Conservation (phyloP, 306 rosid species). For the Fagus crenata region DNA sequence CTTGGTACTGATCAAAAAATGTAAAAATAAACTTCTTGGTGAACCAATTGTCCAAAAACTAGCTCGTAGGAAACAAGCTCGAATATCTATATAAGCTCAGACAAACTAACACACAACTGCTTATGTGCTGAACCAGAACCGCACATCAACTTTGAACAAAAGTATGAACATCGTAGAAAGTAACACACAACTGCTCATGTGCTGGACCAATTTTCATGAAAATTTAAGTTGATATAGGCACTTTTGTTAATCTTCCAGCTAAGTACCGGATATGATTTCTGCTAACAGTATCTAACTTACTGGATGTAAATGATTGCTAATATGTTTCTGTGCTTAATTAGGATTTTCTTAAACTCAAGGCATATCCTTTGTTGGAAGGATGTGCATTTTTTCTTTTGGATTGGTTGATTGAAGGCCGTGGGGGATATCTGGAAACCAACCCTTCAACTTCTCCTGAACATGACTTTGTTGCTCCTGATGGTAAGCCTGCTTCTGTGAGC, state of each 20-base stretch:
- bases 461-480: slow-evolving; percentile 60
- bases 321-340: slow-evolving; percentile 25
- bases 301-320: slow-evolving; percentile 17
- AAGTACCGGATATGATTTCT: not conserved
- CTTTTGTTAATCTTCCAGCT: not conserved
- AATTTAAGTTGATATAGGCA: not conserved
- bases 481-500: slow-evolving; percentile 75
- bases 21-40: not conserved
- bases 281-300: not conserved
- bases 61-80: not conserved
- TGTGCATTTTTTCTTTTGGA: slow-evolving; percentile 68
- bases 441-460: slow-evolving; percentile 92
- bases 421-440: slow-evolving; percentile 67
- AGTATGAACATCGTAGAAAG: not conserved
- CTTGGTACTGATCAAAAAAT: not conserved
- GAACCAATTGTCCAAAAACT: not conserved
- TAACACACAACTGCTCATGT: not conserved
- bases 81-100: not conserved
- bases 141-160: not conserved
- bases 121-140: not conserved
- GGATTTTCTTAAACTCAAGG: slow-evolving; percentile 66
- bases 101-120: not conserved
- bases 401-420: slow-evolving; percentile 72
- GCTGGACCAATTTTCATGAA: not conserved
- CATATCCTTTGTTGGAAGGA: slow-evolving; percentile 79